Evolutionary conservation across 768 basidiomycete genomes (phyloP).

Genomic region (Russula sp.): DNA sequence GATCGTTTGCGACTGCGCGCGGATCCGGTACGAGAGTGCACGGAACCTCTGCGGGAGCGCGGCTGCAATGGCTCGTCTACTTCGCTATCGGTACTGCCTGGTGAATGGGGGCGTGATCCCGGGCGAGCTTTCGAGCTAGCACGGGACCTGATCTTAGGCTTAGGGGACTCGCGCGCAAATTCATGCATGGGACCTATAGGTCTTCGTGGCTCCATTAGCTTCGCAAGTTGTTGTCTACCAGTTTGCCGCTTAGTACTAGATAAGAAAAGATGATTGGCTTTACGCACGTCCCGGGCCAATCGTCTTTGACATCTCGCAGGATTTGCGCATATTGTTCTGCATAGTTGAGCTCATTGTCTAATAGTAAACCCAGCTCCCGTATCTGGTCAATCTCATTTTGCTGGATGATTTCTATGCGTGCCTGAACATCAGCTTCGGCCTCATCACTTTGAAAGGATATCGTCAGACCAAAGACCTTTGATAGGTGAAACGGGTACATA

Average conservation of each 20-base stretch:
- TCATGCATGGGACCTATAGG: conserved; percentile 21
- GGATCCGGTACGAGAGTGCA: conserved; percentile 39
- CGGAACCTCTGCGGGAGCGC: conserved; percentile 26
- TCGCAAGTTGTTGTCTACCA: conserved; percentile 14
- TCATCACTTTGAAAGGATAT: conserved; percentile 56
- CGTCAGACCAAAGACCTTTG: conserved; percentile 1
- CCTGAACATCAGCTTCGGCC: conserved; percentile 76
- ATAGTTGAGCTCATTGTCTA: conserved; percentile 71
- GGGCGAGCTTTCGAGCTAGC: conserved; percentile 13
- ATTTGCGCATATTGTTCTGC: conserved; percentile 69
- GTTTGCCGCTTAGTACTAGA: not conserved
- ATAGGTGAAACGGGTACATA: conserved; percentile 14
- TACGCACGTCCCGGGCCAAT: conserved; percentile 60
- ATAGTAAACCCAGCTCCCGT: conserved; percentile 60
- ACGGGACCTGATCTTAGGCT: conserved; percentile 14
- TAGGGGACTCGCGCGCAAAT: conserved; percentile 15
- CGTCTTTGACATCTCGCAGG: conserved; percentile 57
- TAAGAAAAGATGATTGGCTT: conserved; percentile 20
- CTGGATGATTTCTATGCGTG: conserved; percentile 72
- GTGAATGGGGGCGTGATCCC: conserved; percentile 11
- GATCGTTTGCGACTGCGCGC: conserved; percentile 52
- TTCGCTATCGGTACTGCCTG: conserved; percentile 5
- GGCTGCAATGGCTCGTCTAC: conserved; percentile 6
- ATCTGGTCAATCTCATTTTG: conserved; percentile 71
- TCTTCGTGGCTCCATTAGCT: conserved; percentile 15